A percentile compares a stretch with the other conserved stretches of the same genome.
Conservation (phyloP, 768 basidiomycete genomes). For the Suillus clintonianus region DNA sequence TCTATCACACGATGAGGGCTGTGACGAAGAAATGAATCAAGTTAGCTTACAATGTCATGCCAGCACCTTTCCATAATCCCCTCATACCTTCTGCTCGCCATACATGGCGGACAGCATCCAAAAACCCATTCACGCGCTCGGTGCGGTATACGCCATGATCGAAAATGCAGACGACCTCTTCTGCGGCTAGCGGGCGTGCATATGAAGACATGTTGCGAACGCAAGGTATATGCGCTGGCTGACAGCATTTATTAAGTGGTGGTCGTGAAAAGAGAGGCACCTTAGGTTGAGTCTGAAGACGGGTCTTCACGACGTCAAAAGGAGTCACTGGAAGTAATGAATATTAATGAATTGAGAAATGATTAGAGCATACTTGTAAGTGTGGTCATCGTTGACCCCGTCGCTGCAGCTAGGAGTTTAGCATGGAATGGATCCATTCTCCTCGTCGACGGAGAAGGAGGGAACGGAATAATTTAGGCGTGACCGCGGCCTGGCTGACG, state of each 20-base stretch:
- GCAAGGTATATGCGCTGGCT: slow-evolving; percentile 54
- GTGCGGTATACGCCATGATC: slow-evolving; percentile 68
- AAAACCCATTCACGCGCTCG: slow-evolving; percentile 82
- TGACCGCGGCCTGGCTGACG: not conserved
- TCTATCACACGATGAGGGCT: slow-evolving; percentile 40
- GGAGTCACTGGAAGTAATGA: slow-evolving; percentile 84
- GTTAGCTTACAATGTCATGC: slow-evolving; percentile 77
- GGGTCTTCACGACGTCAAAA: slow-evolving; percentile 97
- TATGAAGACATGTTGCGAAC: slow-evolving; percentile 79
- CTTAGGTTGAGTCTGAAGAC: slow-evolving; percentile 88
- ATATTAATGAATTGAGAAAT: not conserved
- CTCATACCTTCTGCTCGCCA: slow-evolving; percentile 77
- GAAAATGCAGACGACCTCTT: slow-evolving; percentile 79
- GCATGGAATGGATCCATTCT: slow-evolving; percentile 75
- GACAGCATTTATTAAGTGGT: slow-evolving; percentile 66
- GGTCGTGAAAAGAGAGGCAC: slow-evolving; percentile 54
- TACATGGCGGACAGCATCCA: slow-evolving; percentile 81
- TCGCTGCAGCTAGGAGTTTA: slow-evolving; percentile 77
- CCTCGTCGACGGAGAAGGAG: slow-evolving; percentile 1
- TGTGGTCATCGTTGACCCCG: slow-evolving; percentile 79
- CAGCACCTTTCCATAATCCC: slow-evolving; percentile 95
- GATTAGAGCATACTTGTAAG: slow-evolving; percentile 62
- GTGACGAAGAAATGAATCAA: not conserved
- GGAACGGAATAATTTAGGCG: not conserved
- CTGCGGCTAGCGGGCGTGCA: slow-evolving; percentile 53